These are phyloP conservation scores for Aspergillus sclerotioniger DNA, from an alignment of 495 filamentous ascomycete genomes.

Conservation along the genomic window DNA sequence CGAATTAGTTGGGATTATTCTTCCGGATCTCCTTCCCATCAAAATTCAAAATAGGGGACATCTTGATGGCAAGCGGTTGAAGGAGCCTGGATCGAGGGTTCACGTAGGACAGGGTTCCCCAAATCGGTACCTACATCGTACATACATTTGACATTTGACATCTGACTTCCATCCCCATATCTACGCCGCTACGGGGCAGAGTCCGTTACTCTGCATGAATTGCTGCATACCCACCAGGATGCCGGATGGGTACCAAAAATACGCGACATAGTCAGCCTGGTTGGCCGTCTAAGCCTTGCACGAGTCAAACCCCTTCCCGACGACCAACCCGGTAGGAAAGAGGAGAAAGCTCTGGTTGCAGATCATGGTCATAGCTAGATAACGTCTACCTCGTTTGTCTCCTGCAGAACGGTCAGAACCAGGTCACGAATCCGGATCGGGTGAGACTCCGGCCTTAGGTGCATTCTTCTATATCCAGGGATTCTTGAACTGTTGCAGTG, in stretches of 20 bases:
- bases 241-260: neutral
- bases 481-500: neutral
- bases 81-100: neutral
- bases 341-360: neutral
- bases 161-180: neutral
- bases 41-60: neutral
- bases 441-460: neutral
- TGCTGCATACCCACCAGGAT: too few species aligned
- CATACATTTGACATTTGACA: neutral
- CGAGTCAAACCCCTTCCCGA: slow-evolving; percentile 3
- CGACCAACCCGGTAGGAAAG: neutral
- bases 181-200: neutral
- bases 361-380: slow-evolving; percentile 1
- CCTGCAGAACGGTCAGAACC: neutral
- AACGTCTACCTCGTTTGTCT: neutral
- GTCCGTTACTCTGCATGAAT: neutral
- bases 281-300: slow-evolving; percentile 1
- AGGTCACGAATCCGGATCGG: neutral
- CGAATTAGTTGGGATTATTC: neutral
- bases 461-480: neutral
- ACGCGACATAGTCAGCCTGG: neutral
- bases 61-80: neutral
- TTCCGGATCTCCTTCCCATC: neutral
- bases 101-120: neutral
- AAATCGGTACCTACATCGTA: neutral